These are phyloP conservation scores for Tetrastigma voinierianum DNA, from an alignment of 164 flowering plant species.

Conservation along the genomic window DNA sequence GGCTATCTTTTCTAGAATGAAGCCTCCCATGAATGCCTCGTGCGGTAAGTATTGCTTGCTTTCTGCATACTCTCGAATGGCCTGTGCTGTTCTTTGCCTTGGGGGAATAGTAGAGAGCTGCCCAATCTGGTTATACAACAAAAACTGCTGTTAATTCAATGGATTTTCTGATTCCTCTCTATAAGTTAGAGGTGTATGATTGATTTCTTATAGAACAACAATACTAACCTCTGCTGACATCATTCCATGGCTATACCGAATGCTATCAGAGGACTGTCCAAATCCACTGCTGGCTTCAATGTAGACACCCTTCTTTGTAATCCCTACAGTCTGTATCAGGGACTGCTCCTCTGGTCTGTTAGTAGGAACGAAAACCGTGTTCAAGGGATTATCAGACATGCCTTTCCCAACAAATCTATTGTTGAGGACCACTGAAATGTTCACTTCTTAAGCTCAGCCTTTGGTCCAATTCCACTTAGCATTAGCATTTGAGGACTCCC, in stretches of 20 bases:
- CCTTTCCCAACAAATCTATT: constrained; percentile 75
- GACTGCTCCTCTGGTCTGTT: constrained; percentile 61
- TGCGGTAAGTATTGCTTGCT: constrained; percentile 47
- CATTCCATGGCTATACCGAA: constrained; percentile 74
- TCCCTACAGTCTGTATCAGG: constrained; percentile 86
- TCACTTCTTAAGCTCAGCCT: constrained; percentile 50
- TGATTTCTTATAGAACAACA: neutral
- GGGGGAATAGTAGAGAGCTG: constrained; percentile 83
- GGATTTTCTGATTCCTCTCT: constrained; percentile 3
- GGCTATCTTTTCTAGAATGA: constrained; percentile 74
- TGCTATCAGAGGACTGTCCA: constrained; percentile 70
- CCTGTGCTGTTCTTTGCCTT: constrained; percentile 49
- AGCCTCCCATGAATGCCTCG: constrained; percentile 82
- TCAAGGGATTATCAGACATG: constrained; percentile 92
- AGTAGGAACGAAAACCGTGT: constrained; percentile 66
- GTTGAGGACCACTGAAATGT: constrained; percentile 53
- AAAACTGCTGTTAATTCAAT: constrained; percentile 1
- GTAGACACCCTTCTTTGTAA: constrained; percentile 78
- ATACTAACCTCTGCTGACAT: constrained; percentile 84
- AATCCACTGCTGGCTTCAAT: constrained; percentile 94
- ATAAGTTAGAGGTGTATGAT: neutral
- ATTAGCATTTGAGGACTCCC: constrained; percentile 85
- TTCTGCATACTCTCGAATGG: constrained; percentile 32
- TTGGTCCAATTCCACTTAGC: constrained; percentile 88
- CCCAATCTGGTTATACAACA: constrained; percentile 57